Evolutionary conservation across 148 eudicot genomes (phyloP).

Genomic region (Rhododendron ferrugineum): DNA sequence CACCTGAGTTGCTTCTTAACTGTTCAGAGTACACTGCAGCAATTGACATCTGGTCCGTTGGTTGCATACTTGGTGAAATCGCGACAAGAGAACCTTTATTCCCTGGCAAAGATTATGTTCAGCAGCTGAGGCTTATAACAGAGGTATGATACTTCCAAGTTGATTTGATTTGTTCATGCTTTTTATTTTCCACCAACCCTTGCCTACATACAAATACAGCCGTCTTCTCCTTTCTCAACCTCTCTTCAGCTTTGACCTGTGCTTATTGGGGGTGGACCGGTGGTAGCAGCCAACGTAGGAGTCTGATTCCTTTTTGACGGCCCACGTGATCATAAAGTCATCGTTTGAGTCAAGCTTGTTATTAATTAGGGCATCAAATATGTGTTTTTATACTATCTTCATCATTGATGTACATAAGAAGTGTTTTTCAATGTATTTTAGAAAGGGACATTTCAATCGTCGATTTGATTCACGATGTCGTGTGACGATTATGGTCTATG

Average conservation of each 20-base stretch:
- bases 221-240: background rate
- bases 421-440: background rate
- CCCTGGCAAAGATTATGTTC: slow-evolving; percentile 76
- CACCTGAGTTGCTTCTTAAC: slow-evolving; percentile 46
- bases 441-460: background rate
- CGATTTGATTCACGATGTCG: background rate
- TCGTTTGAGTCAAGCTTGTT: background rate
- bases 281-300: background rate
- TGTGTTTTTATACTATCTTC: background rate
- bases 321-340: background rate
- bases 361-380: background rate
- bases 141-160: slow-evolving; percentile 37
- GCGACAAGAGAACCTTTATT: slow-evolving; percentile 62
- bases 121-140: slow-evolving; percentile 72
- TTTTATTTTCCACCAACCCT: background rate
- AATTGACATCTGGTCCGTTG: slow-evolving; percentile 49
- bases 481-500: background rate
- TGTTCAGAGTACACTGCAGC: slow-evolving; percentile 50
- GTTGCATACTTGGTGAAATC: slow-evolving; percentile 70
- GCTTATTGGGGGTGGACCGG: background rate
- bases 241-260: background rate
- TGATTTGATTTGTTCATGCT: background rate
- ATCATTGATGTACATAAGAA: background rate
- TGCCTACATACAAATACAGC: background rate
- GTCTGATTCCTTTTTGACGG: background rate